A percentile compares a stretch with the other conserved stretches of the same genome.
Evolutionary conservation across 2,329 filamentous ascomycete species (phyloP).

Genomic region (Metarhizium robertsii): DNA sequence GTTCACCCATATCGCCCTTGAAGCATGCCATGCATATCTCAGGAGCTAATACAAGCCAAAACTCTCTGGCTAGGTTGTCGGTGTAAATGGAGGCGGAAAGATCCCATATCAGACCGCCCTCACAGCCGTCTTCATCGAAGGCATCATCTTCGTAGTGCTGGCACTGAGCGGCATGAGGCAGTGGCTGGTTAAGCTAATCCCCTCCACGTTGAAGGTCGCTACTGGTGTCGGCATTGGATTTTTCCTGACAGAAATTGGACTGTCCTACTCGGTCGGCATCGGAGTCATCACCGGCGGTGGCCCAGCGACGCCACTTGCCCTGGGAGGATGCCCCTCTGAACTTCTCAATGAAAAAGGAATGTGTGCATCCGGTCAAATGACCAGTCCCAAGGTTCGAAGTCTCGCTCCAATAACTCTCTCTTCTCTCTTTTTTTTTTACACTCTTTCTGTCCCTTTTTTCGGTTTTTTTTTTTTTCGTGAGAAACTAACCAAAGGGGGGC

Average conservation of each 20-base stretch:
- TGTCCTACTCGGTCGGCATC: slow-evolving; percentile 74
- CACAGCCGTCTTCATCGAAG: slow-evolving; percentile 56
- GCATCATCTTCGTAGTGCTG: slow-evolving; percentile 54
- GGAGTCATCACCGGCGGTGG: slow-evolving; percentile 66
- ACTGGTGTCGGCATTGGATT: slow-evolving; percentile 57
- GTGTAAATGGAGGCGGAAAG: slow-evolving; percentile 45
- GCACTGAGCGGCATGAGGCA: slow-evolving; percentile 62
- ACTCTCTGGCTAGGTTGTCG: slow-evolving; percentile 36
- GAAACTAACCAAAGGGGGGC: slow-evolving; percentile 3
- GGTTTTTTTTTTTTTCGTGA: too few relatives aligned
- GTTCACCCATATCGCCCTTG: not conserved
- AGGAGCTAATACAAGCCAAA: not conserved
- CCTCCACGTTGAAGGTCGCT: slow-evolving; percentile 55
- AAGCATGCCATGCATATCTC: not conserved
- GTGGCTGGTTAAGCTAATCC: slow-evolving; percentile 60
- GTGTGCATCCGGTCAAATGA: slow-evolving; percentile 58
- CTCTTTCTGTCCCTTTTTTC: too few relatives aligned
- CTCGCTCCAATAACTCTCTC: not conserved
- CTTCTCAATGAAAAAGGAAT: slow-evolving; percentile 37
- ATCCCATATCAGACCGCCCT: slow-evolving; percentile 52
- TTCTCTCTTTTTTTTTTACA: too few relatives aligned
- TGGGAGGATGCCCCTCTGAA: slow-evolving; percentile 62
- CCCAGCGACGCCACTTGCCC: slow-evolving; percentile 58
- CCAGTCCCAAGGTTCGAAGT: slow-evolving; percentile 54
- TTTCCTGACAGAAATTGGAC: slow-evolving; percentile 54